Percentiles rank a stretch among this genome's conserved stretches.
Conservation (phyloP, 75 land plant genomes). For the Cupressus sempervirens region DNA sequence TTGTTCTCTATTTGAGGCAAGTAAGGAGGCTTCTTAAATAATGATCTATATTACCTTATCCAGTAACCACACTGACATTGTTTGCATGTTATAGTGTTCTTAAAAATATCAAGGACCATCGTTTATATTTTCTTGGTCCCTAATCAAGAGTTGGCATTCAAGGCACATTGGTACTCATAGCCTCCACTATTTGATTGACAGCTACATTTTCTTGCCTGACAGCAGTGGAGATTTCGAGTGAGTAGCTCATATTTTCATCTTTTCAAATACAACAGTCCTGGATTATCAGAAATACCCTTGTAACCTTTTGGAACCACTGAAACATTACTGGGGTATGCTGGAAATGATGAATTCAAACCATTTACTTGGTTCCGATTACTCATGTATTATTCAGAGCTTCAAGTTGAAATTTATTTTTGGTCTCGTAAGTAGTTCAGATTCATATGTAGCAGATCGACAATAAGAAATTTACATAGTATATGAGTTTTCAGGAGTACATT, state of each 20-base stretch:
- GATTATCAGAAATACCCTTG: not conserved
- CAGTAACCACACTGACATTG: not conserved
- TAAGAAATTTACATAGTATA: not conserved
- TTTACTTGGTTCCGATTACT: not conserved
- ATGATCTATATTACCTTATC: not conserved
- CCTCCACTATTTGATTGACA: not conserved
- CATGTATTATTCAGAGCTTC: not conserved
- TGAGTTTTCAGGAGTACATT: not conserved
- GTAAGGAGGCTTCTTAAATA: not conserved
- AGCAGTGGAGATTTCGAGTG: constrained; percentile 3
- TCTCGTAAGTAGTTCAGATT: not conserved
- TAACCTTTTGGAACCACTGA: not conserved
- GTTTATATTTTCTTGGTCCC: not conserved
- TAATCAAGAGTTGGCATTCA: not conserved
- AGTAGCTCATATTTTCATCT: not conserved
- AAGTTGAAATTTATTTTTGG: not conserved
- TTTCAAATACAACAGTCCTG: not conserved
- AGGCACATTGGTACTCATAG: not conserved
- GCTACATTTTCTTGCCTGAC: not conserved
- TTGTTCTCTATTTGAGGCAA: not conserved
- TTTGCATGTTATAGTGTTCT: not conserved
- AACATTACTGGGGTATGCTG: not conserved
- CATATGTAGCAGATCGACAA: not conserved
- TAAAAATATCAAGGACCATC: not conserved
- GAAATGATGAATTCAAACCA: not conserved